These are phyloP conservation scores for Talaromyces borbonicus DNA, from an alignment of 495 filamentous ascomycete species.

Conservation along the genomic window DNA sequence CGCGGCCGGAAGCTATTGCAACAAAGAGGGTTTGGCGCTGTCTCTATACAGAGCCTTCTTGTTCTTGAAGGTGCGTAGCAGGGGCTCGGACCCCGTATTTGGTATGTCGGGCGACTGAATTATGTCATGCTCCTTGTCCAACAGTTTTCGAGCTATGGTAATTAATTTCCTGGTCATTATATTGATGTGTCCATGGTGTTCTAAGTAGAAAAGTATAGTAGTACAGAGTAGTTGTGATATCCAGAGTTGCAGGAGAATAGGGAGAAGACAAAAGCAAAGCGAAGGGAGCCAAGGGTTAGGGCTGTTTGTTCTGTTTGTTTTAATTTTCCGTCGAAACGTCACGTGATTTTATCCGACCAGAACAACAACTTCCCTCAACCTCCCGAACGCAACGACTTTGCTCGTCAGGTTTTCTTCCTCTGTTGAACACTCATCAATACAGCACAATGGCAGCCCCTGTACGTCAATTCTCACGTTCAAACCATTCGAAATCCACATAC, in stretches of 20 bases:
- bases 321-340: slow-evolving; percentile 12
- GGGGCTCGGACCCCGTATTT: too few relatives aligned
- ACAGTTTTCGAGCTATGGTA: too few relatives aligned
- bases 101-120: too few relatives aligned
- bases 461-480: slow-evolving; percentile 38
- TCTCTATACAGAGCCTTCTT: slow-evolving; percentile 49
- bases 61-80: slow-evolving; percentile 44
- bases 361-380: slow-evolving; percentile 35
- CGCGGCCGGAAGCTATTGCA: slow-evolving; percentile 44
- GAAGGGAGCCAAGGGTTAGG: too few relatives aligned
- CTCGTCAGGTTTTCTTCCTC: slow-evolving; percentile 33
- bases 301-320: background rate
- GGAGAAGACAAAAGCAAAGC: too few relatives aligned
- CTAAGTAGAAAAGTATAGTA: too few relatives aligned
- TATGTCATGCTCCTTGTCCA: too few relatives aligned
- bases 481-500: slow-evolving; percentile 8
- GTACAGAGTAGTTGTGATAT: too few relatives aligned
- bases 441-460: slow-evolving; percentile 78
- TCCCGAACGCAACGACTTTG: slow-evolving; percentile 17
- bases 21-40: slow-evolving; percentile 43
- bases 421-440: slow-evolving; percentile 37
- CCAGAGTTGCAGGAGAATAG: too few relatives aligned
- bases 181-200: too few relatives aligned
- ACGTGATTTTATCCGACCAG: slow-evolving; percentile 25
- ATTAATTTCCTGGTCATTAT: too few relatives aligned